phyloP scores from a whole-genome alignment of 164 flowering plant genomes.

The Liriodendron chinense region DNA sequence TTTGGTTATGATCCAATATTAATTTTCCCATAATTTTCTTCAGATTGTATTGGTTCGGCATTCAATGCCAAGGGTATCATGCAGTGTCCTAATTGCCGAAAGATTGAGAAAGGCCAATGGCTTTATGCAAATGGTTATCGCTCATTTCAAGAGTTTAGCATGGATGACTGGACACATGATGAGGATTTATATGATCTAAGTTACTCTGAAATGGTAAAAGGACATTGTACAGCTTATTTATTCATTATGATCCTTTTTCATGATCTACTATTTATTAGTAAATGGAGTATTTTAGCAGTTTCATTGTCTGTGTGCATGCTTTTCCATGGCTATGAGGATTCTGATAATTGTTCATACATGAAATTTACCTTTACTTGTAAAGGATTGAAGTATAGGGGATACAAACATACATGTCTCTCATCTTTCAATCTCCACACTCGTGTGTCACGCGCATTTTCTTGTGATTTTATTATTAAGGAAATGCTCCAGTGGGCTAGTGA shows the following conservation, averaged over 20 bases:
- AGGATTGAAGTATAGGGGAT: neutral
- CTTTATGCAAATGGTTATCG: conserved; percentile 64
- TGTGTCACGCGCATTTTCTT: too few relatives aligned
- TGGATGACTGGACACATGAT: conserved; percentile 74
- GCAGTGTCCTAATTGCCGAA: conserved; percentile 96
- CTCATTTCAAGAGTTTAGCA: conserved; percentile 48
- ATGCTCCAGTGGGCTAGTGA: too few relatives aligned
- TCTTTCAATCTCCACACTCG: too few relatives aligned
- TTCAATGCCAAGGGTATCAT: conserved; percentile 81
- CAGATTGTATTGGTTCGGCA: conserved; percentile 94
- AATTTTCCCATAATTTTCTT: conserved; percentile 8
- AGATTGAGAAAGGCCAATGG: conserved; percentile 91
- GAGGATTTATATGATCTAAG: conserved; percentile 75
- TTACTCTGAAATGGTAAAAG: conserved; percentile 75
- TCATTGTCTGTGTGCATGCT: neutral
- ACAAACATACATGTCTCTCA: too few relatives aligned
- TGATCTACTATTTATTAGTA: neutral
- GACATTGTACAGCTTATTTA: neutral
- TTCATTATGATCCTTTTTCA: neutral
- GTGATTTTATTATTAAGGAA: too few relatives aligned
- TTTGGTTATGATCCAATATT: neutral
- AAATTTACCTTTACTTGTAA: neutral
- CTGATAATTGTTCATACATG: neutral
- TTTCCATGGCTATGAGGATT: neutral
- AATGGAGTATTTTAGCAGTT: neutral